Base-by-base conservation (phyloP, 2,329 filamentous ascomycete genomes). In the Blastomyces gilchristii region DNA sequence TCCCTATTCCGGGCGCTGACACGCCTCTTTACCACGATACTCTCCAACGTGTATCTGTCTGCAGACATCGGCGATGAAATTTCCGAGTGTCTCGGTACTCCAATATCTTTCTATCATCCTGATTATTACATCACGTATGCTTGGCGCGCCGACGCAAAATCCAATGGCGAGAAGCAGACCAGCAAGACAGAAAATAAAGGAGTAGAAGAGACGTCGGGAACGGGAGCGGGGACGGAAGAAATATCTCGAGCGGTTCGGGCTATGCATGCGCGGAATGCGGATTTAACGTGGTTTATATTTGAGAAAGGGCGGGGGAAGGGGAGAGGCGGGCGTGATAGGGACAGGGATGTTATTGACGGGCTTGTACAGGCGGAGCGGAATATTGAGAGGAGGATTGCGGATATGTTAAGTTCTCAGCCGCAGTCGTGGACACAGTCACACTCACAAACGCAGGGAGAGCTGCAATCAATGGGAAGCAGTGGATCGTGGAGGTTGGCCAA, bases 201-300 rank as follows among this genome's bases (percentile, higher is more conserved):
- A 73, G 54, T 73, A 74, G 2, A 68, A 75, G 12, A 47, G 77
- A 5, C 65, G 25, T 60, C 65, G 68, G 45, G 64, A 66, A 16
- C 60, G 63, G 28, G 41, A 45, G 18, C 65, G 68, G 45, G 64
- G 66, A 16, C 60, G 62, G 28, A 65, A 60, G 64, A 68, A 25
- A 41, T 71, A 22, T 61, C 68, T 12, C 60, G 65, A 12, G 72
- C 71, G 1, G 72, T 78, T 56, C 67, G 66, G 11, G 73, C 76
- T 1, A 77, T 78, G 76, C 71, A 76, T 65, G 70, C 69, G 11
- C 77, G 75, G 75, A 78, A 78, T 64, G 65, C 69, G 11, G 76
- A 78, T 67, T 61, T 78, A 39, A 73, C 76, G 0, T 78, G 76
- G 76, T 74, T 77, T 61, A 67, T 77, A 6, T 78, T 78, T 59